Percentiles rank a stretch among this genome's conserved stretches.
These are phyloP conservation scores for Yamadazyma songkhlaensis DNA, from an alignment of 1,139 yeast genomes.

Conservation along the genomic window DNA sequence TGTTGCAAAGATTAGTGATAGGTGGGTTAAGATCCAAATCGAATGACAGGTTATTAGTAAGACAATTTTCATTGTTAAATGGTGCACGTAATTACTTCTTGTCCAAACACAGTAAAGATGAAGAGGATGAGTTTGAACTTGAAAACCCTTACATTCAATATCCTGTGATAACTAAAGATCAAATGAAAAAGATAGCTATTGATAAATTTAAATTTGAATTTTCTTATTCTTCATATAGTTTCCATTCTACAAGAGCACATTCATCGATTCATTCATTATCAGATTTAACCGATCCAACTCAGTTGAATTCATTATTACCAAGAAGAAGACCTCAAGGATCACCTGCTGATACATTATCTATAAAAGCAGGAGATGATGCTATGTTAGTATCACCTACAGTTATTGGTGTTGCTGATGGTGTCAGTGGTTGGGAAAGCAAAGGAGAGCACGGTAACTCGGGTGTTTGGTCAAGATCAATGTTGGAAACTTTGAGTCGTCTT, in stretches of 20 bases:
- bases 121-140: slow-evolving; percentile 18
- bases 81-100: slow-evolving; percentile 30
- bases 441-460: slow-evolving; percentile 45
- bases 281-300: slow-evolving; percentile 51
- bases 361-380: slow-evolving; percentile 63
- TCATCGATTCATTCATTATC: slow-evolving; percentile 50
- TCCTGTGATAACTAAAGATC: slow-evolving; percentile 41
- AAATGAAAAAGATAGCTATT: slow-evolving; percentile 32
- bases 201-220: slow-evolving; percentile 47
- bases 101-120: slow-evolving; percentile 18
- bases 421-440: slow-evolving; percentile 56
- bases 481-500: slow-evolving; percentile 50
- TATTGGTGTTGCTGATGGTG: slow-evolving; percentile 61
- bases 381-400: slow-evolving; percentile 56
- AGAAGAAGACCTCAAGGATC: slow-evolving; percentile 53
- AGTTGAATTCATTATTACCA: slow-evolving; percentile 45
- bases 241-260: slow-evolving; percentile 38
- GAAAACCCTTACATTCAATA: slow-evolving; percentile 40
- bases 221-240: slow-evolving; percentile 47
- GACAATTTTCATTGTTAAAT: slow-evolving; percentile 16
- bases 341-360: slow-evolving; percentile 51
- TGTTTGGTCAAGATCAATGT: slow-evolving; percentile 55
- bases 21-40: not conserved
- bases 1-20: not conserved
- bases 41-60: not conserved